Base-by-base conservation (phyloP, 1,139 yeast genomes). In the Fermentozyma sake region DNA sequence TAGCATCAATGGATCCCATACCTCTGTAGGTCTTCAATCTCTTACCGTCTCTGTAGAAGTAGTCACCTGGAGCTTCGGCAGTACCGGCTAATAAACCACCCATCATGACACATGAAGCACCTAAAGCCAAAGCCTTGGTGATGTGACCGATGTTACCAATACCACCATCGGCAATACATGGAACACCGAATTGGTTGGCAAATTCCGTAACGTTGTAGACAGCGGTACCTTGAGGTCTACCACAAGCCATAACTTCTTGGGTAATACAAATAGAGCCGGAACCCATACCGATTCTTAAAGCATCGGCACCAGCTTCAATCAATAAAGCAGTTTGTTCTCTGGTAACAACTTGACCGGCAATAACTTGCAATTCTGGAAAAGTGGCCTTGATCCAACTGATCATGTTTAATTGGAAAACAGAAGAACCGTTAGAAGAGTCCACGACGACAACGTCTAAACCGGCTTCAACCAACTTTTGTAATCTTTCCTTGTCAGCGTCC, bases 231-330 rank as follows among this genome's bases (percentile, higher is more conserved):
- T 93, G 98, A 36, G 99, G 98, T 75, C 98, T 89, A 66, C 99
- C 99, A 68, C 96, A 94, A 29, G 99, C 98, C 99, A 91, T 91
- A 37, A 91, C 98, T 68, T 91, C 99, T 70, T 93, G 98, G 33
- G 98, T 91, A 55, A 91, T 93, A 75, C 97, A 91, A 55, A 91
- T 91, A 35, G 96, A 86, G 53, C 98, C 98, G 23, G 97, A 86
- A 52, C 99, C 99, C 99, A 91, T 91, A 68, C 98, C 99, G 45
- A 91, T 89, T 75, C 97, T 87, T 52, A 91, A 75, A 57, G 89
- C 98, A 62, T 91, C 99, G 33, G 95, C 96, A 64, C 98, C 98
- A 33, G 95, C 96, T 49, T 76, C 83, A 48, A 91, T 93, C 55
- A 91, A 76, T 50, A 79, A 72, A 41, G 99, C 98, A 42, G 98